Evolutionary conservation across 768 basidiomycete genomes (phyloP).

Genomic region (Hericium coralloides): DNA sequence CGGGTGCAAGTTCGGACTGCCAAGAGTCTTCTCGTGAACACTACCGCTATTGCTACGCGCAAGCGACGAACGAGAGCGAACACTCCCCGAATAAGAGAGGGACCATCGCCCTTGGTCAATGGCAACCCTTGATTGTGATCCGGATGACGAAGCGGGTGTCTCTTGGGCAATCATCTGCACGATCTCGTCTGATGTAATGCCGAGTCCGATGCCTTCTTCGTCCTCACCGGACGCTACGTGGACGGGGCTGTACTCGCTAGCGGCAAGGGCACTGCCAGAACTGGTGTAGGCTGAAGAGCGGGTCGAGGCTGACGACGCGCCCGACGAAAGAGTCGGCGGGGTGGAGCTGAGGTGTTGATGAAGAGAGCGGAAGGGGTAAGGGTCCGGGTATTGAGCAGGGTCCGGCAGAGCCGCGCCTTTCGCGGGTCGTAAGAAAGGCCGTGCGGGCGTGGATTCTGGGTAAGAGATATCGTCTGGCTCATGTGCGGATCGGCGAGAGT

Average conservation of each 20-base stretch:
- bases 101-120: conserved; percentile 68
- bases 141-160: conserved; percentile 32
- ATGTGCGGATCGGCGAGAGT: conserved; percentile 30
- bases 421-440: conserved; percentile 32
- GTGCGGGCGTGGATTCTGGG: conserved; percentile 24
- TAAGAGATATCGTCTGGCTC: conserved; percentile 31
- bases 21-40: conserved; percentile 25
- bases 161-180: conserved; percentile 54
- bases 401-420: conserved; percentile 45
- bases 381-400: conserved; percentile 63
- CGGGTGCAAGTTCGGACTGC: conserved; percentile 39
- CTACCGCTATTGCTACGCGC: conserved; percentile 38
- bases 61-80: conserved; percentile 66
- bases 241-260: conserved; percentile 52
- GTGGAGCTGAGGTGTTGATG: conserved; percentile 35
- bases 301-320: conserved; percentile 61
- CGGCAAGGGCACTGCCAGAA: conserved; percentile 52
- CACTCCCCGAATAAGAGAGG: conserved; percentile 53
- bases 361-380: conserved; percentile 52
- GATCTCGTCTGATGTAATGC: conserved; percentile 59
- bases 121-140: conserved; percentile 39
- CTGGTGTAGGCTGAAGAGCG: conserved; percentile 74
- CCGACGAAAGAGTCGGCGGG: conserved; percentile 58
- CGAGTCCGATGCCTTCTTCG: conserved; percentile 46
- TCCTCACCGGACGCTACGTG: conserved; percentile 55